Evolutionary conservation across 208 protist species (phyloP).

Genomic region (Crithidia fasciculata): DNA sequence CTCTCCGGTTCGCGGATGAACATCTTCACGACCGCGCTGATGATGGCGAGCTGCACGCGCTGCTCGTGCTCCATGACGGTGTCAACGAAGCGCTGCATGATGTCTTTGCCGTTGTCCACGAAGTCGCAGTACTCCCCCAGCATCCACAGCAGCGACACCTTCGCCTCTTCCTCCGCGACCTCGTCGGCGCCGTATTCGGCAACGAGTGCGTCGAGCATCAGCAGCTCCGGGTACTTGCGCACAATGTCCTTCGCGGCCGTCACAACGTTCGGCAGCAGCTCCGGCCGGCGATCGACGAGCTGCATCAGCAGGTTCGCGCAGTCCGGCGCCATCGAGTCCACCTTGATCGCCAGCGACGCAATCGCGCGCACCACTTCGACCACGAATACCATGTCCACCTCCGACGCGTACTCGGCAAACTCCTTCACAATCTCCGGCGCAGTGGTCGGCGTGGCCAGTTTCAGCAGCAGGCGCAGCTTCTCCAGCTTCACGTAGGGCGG

Average conservation of each 20-base stretch:
- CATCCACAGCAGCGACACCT: constrained; percentile 99
- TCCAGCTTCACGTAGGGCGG: constrained; percentile 99
- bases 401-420: constrained; percentile 97
- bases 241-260: constrained; percentile 89
- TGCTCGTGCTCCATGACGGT: constrained; percentile 89
- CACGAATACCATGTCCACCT: constrained; percentile 99
- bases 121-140: constrained; percentile 98
- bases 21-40: constrained; percentile 98
- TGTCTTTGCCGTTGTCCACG: constrained; percentile 95
- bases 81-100: constrained; percentile 97
- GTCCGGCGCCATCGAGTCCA: constrained; percentile 93
- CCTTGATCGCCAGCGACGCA: constrained; percentile 98
- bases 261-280: constrained; percentile 74
- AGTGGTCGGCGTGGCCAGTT: constrained; percentile 94
- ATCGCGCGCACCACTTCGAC: constrained; percentile 96
- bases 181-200: constrained; percentile 73
- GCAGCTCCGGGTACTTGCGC: constrained; percentile 80
- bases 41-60: constrained; percentile 86
- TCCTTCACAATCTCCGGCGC: constrained; percentile 95
- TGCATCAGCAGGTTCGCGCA: constrained; percentile 92
- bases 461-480: constrained; percentile 99
- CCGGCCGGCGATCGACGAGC: constrained; percentile 55
- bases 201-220: constrained; percentile 76
- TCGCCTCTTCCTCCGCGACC: constrained; percentile 98
- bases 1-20: constrained; percentile 94